Evolutionary conservation across 176 grass and related monocot genomes (phyloP).

Genomic region (Hsuehochloa calcarea): DNA sequence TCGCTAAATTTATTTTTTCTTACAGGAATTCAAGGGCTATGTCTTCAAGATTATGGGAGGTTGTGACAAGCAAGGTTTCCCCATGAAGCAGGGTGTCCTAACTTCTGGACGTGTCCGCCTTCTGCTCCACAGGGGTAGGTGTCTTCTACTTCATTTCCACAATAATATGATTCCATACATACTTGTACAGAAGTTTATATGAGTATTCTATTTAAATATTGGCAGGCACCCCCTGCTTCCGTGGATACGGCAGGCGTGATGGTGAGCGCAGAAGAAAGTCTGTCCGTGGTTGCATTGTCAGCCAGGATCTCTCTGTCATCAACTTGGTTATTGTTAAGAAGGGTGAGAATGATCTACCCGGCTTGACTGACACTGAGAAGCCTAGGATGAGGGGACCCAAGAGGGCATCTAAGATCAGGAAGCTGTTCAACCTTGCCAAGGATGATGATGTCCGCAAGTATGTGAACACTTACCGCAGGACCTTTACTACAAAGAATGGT

Average conservation of each 20-base stretch:
- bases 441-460: constrained; percentile 96
- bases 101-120: constrained; percentile 71
- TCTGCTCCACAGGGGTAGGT: constrained; percentile 72
- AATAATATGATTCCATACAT: neutral
- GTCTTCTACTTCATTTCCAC: neutral
- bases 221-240: constrained; percentile 79
- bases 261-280: constrained; percentile 89
- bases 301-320: constrained; percentile 75
- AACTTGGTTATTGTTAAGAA: constrained; percentile 92
- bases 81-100: constrained; percentile 86
- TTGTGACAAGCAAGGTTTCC: constrained; percentile 89
- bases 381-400: constrained; percentile 96
- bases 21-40: constrained; percentile 88
- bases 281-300: constrained; percentile 88
- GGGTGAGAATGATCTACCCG: constrained; percentile 85
- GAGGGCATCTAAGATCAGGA: constrained; percentile 86
- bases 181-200: neutral
- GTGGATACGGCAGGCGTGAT: constrained; percentile 71
- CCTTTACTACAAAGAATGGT: constrained; percentile 75
- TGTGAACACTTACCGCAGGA: constrained; percentile 84
- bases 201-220: neutral
- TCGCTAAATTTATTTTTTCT: neutral
- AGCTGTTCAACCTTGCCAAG: constrained; percentile 83
- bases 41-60: constrained; percentile 96
- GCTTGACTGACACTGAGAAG: constrained; percentile 79